Evolutionary conservation across 306 rosid species (phyloP).

Genomic region (Sesbania bispinosa): DNA sequence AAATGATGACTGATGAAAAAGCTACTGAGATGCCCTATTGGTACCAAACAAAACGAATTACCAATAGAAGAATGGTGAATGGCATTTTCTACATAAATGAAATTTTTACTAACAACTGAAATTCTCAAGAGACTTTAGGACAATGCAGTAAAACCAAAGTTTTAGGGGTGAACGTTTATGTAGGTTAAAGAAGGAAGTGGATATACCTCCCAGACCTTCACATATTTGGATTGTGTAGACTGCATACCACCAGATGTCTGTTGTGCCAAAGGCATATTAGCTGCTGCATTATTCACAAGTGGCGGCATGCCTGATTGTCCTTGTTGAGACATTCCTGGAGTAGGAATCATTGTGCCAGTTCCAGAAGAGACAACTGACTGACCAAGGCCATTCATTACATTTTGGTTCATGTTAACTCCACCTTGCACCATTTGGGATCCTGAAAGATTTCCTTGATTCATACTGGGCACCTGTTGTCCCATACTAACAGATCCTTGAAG

Average conservation of each 20-base stretch:
- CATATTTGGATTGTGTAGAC: conserved; percentile 79
- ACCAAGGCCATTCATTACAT: conserved; percentile 73
- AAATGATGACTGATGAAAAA: background rate
- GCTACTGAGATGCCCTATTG: background rate
- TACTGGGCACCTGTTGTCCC: conserved; percentile 69
- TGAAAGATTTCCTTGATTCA: conserved; percentile 79
- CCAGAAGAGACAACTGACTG: conserved; percentile 84
- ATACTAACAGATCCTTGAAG: conserved; percentile 75
- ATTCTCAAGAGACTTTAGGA: background rate
- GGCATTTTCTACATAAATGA: background rate
- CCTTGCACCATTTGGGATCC: conserved; percentile 76
- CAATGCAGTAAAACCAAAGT: background rate
- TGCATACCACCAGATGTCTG: conserved; percentile 67
- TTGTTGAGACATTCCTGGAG: conserved; percentile 94
- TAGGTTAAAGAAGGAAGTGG: background rate
- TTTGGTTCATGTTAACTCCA: conserved; percentile 80
- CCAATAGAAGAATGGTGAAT: background rate
- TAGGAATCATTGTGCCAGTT: conserved; percentile 87
- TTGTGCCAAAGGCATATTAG: conserved; percentile 69
- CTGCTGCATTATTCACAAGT: conserved; percentile 57
- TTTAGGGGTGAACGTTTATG: background rate
- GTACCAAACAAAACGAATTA: background rate
- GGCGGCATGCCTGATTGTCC: conserved; percentile 71
- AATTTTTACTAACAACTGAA: background rate
- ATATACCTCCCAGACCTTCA: conserved; percentile 98